Evolutionary conservation across 108 stramenopile genomes (phyloP).

Genomic region (Seminavis robusta): DNA sequence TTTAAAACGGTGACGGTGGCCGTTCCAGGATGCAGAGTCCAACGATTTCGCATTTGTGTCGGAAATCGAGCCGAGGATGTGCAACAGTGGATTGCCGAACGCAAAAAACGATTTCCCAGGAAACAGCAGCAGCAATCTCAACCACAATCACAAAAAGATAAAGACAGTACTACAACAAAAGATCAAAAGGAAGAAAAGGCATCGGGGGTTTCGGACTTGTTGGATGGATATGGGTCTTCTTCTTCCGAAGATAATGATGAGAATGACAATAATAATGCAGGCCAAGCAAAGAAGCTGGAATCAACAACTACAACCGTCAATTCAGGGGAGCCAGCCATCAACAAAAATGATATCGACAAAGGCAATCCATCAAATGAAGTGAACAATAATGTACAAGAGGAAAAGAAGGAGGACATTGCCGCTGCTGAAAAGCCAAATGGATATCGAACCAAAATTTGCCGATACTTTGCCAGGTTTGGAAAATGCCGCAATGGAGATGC

Average conservation of each 20-base stretch:
- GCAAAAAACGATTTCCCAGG: slow-evolving; percentile 68
- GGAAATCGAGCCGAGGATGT: slow-evolving; percentile 88
- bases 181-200: slow-evolving; percentile 7
- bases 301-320: too few species aligned
- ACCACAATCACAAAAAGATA: background rate
- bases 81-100: slow-evolving; percentile 77
- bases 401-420: background rate
- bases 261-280: background rate
- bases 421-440: background rate
- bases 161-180: background rate
- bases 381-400: slow-evolving; percentile 4
- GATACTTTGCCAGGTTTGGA: slow-evolving; percentile 46
- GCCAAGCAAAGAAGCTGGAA: too few species aligned
- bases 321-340: too few species aligned
- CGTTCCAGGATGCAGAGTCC: slow-evolving; percentile 68
- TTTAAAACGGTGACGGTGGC: slow-evolving; percentile 79
- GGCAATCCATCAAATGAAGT: background rate
- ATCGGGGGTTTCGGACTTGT: slow-evolving; percentile 53
- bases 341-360: background rate
- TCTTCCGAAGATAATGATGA: slow-evolving; percentile 24
- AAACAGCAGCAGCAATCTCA: slow-evolving; percentile 3
- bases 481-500: slow-evolving; percentile 40
- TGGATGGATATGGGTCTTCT: slow-evolving; percentile 81
- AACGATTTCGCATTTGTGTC: slow-evolving; percentile 81
- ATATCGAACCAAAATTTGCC: slow-evolving; percentile 16